Base-by-base conservation (phyloP, 331 rosid genomes). In the Telfairia occidentalis region DNA sequence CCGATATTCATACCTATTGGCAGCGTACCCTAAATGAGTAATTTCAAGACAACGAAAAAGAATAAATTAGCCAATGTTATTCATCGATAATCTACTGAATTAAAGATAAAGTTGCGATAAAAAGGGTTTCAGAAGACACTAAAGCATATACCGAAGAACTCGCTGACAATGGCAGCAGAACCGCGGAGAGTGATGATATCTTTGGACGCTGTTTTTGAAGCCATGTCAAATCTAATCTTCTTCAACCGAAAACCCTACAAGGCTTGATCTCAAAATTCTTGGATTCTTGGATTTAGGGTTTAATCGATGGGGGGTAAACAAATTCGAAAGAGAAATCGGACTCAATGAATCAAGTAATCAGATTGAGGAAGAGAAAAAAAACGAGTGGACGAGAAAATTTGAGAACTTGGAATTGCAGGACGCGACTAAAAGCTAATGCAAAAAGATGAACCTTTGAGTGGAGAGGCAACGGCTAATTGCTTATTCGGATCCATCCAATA, bases 121-220 rank as follows among this genome's bases (percentile, higher is more conserved):
- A 6, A 63, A 40, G 40, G 37, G 24, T 53, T 28, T 21, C 4
- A 6, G 43, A 48, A 69, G 42, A 40, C 59, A 60, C 16, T 18
- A 16, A 9, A 3, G 24, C 49, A 23, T 57, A 59, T 83, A 95
- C 99, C 97, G 40, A 95, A 95, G 87, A 92, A 92, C 86, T 95
- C 99, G 93, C 99, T 90, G 79, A 87, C 97, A 13, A 95, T 95
- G 26, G 97, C 96, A 7, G 99, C 90, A 21, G 99, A 95, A 72
- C 99, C 99, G 4, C 97, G 97, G 55, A 95, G 94, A 65, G 97
- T 95, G 86, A 95, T 95, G 16, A 95, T 95, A 81, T 95, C 99
- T 84, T 87, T 95, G 67, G 99, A 59, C 50, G 80, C 91, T 35
- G 96, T 82, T 85, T 80, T 89, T 11, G 97, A 73, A 77, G 97